Evolutionary conservation across 352 stramenopile species (phyloP).

Genomic region (Plasmopara viticola): DNA sequence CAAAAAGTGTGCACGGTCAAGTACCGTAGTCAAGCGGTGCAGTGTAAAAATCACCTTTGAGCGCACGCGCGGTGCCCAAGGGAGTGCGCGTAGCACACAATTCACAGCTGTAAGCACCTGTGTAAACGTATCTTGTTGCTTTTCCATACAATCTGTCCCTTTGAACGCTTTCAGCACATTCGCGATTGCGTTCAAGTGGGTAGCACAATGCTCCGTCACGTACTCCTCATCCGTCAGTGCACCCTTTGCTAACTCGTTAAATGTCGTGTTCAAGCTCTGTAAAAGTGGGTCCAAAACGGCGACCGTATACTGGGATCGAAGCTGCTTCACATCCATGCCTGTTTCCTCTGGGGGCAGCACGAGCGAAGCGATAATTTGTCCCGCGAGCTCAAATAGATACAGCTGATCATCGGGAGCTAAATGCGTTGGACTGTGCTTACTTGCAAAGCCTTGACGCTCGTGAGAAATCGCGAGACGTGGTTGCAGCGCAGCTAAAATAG

Average conservation of each 20-base stretch:
- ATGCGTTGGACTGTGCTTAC: conserved; percentile 40
- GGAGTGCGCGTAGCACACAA: conserved; percentile 51
- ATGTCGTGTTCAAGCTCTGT: conserved; percentile 49
- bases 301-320: conserved; percentile 62
- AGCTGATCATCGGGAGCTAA: conserved; percentile 72
- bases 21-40: conserved; percentile 65
- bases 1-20: conserved; percentile 68
- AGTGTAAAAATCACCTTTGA: conserved; percentile 81
- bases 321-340: conserved; percentile 51
- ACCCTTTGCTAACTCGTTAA: conserved; percentile 31
- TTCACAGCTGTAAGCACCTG: conserved; percentile 58
- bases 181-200: conserved; percentile 69
- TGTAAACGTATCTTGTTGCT: conserved; percentile 73
- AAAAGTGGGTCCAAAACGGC: conserved; percentile 67
- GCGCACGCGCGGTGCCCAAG: conserved; percentile 41
- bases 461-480: conserved; percentile 54
- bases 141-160: conserved; percentile 56
- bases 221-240: conserved; percentile 33
- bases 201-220: conserved; percentile 44
- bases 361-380: conserved; percentile 74
- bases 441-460: conserved; percentile 30
- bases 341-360: conserved; percentile 18
- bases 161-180: conserved; percentile 83
- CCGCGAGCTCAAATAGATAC: conserved; percentile 82
- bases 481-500: conserved; percentile 58